Base-by-base conservation (phyloP, 2,329 filamentous ascomycete genomes). In the Colletotrichum theobromicola region DNA sequence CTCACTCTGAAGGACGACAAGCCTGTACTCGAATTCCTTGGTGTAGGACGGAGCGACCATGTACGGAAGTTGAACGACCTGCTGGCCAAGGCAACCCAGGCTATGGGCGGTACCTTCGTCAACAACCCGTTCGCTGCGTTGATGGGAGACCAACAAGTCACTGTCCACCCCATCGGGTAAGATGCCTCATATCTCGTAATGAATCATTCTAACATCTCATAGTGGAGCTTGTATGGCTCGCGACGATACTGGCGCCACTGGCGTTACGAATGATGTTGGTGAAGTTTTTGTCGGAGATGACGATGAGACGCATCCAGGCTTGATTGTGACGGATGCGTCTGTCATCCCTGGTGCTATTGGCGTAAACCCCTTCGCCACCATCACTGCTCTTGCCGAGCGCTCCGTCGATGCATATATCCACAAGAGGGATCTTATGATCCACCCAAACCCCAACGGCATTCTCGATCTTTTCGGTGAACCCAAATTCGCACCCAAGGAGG, bases 281-380 rank as follows among this genome's bases (percentile, higher is more conserved):
- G 87, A 92, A 76, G 82, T 94, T 0, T 92, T 93, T 69, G 86
- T 78, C 0, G 91, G 91, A 5, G 78, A 83, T 6, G 87, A 87
- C 0, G 78, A 78, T 1, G 88, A 91, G 37, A 87, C 87, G 0
- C 84, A 94, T 77, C 63, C 84, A 0, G 92, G 92, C 1, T 85
- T 94, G 3, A 85, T 93, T 21, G 89, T 93, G 34, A 90, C 89
- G 0, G 93, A 94, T 79, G 92, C 85, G 10, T 86, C 92, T 4
- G 83, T 91, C 1, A 88, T 94, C 18, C 92, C 93, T 0, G 88
- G 88, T 9, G 88, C 92, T 1, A 84, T 94, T 3, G 88, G 92
- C 16, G 90, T 91, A 4, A 94, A 94, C 78, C 92, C 93, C 0
- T 88, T 93, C 67, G 93, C 92, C 2, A 94, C 92, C 2, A 94